Base-by-base conservation (phyloP, 208 protist species). In the Trypanosoma platydactyli region DNA sequence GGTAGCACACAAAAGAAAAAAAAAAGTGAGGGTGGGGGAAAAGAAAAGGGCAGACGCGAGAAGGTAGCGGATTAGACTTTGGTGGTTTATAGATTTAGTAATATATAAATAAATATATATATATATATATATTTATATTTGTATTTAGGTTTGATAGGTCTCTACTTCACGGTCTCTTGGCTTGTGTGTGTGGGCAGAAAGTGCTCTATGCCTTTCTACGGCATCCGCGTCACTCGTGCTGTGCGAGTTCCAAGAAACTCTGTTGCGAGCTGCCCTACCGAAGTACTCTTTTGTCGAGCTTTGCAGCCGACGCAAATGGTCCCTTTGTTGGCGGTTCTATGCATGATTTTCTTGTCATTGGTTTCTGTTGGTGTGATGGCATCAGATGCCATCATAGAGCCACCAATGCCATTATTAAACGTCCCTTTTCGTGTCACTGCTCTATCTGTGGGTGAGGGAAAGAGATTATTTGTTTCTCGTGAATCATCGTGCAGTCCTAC, bases 361-460 rank as follows among this genome's bases (percentile, higher is more conserved):
- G 29, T 41, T 15, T 40, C 15, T 53, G 13, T 33, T 1, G 16
- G 7, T 3, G 29, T 46, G 24, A 16, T n/a, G 5, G 45, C 45
- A 30, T 16, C 11, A 5, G 13, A 18, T 27, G 55, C 63, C 20
- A 24, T 29, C 45, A 44, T 50, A 45, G 55, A 68, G 7, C 61
- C 69, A n/a, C 50, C 61, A 1, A n/a, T 58, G 18, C 84, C 84
- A 18, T 70, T 91, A 9, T 25, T 88, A 33, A 81, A 82, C 67
- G 79, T 84, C 11, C 77, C 79, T 1, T 88, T 91, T 56, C 60
- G 70, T 35, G 85, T 77, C 2, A 81, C 71, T 1, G 29, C 42
- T 16, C 64, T 71, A 1, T 63, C 60, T 0, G 15, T 78, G 0
- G 30, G 48, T 25, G 35, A 18, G 5, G 77, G 71, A 65, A 38